A percentile compares a stretch with the other conserved stretches of the same genome.
Conservation (phyloP, 169 alveolate species). For the Neospora caninum region DNA sequence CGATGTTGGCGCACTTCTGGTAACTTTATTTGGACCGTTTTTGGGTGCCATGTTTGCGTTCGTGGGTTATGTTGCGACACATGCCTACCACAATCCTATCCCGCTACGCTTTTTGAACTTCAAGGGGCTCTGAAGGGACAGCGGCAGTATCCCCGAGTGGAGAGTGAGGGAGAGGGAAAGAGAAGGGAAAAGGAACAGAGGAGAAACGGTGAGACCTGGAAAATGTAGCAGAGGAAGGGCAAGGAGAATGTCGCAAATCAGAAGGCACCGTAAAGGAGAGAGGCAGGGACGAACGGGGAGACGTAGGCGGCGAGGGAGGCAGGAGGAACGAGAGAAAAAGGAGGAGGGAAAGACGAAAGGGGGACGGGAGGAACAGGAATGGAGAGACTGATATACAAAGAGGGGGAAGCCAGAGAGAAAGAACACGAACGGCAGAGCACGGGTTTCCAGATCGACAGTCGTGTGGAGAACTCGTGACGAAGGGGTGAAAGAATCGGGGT, state of each 20-base stretch:
- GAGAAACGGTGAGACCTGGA: neutral
- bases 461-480: too few species aligned
- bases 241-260: too few species aligned
- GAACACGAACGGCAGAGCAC: too few species aligned
- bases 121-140: neutral
- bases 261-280: too few species aligned
- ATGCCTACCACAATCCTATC: conserved; percentile 60
- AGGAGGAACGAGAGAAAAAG: neutral
- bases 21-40: conserved; percentile 62
- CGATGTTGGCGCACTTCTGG: conserved; percentile 44
- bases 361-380: too few species aligned
- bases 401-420: neutral
- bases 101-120: conserved; percentile 64
- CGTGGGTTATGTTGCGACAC: conserved; percentile 61
- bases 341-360: neutral
- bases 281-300: too few species aligned
- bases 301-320: neutral
- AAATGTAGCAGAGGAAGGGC: neutral
- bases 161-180: neutral
- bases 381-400: neutral
- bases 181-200: neutral
- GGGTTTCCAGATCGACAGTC: too few species aligned
- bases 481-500: too few species aligned
- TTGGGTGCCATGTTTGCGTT: conserved; percentile 65
- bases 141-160: neutral